Evolutionary conservation across 1,139 yeast species (phyloP).

Genomic region (Yamadazyma oceani): DNA sequence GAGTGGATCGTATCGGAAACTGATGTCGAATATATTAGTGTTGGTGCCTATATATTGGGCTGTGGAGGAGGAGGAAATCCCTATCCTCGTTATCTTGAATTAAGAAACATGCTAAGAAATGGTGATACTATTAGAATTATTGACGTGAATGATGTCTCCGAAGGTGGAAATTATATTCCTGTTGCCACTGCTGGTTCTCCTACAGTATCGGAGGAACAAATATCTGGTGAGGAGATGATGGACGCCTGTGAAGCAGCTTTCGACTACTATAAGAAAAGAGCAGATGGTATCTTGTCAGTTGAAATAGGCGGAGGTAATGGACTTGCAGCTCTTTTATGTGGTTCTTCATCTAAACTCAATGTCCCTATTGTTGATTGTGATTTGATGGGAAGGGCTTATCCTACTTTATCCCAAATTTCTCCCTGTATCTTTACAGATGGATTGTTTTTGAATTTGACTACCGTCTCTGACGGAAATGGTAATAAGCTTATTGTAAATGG

Average conservation of each 20-base stretch:
- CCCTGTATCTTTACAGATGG: slow-evolving; percentile 23
- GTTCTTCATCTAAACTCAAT: slow-evolving; percentile 20
- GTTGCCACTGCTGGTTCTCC: slow-evolving; percentile 49
- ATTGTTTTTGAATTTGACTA: slow-evolving; percentile 30
- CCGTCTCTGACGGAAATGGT: slow-evolving; percentile 47
- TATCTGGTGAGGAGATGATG: slow-evolving; percentile 35
- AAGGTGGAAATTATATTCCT: slow-evolving; percentile 31
- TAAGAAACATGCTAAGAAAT: slow-evolving; percentile 27
- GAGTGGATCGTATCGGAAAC: slow-evolving; percentile 41
- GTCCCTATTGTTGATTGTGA: slow-evolving; percentile 41
- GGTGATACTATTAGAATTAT: slow-evolving; percentile 36
- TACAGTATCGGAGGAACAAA: slow-evolving; percentile 42
- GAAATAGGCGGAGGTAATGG: slow-evolving; percentile 52
- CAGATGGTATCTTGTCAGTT: slow-evolving; percentile 32
- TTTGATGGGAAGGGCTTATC: slow-evolving; percentile 47
- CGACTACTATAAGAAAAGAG: slow-evolving; percentile 20
- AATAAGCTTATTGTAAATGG: slow-evolving; percentile 34
- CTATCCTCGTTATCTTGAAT: slow-evolving; percentile 37
- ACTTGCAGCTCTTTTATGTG: slow-evolving; percentile 26
- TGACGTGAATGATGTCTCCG: slow-evolving; percentile 15
- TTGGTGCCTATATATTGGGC: slow-evolving; percentile 47
- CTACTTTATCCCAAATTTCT: slow-evolving; percentile 40
- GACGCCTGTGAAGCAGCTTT: slow-evolving; percentile 31
- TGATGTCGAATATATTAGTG: slow-evolving; percentile 40
- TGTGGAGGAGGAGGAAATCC: slow-evolving; percentile 55